Conservation (phyloP, 768 basidiomycete genomes). For the Floccularia luteovirens region DNA sequence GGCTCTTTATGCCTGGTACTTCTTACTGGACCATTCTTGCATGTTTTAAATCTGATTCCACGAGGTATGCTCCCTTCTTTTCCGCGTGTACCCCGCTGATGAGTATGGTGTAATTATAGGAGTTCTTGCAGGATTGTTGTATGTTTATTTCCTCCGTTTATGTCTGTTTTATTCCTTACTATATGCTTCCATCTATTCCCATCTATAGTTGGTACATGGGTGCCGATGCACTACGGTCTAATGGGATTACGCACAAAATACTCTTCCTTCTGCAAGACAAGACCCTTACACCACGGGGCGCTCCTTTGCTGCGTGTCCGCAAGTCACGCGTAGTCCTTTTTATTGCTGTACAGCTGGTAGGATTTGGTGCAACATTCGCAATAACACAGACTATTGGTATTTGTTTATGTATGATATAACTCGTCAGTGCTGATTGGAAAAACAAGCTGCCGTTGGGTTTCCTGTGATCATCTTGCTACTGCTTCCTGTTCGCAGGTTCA, state of each 20-base stretch:
- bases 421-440: neutral
- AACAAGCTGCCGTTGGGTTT: conserved; percentile 79
- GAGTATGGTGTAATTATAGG: conserved; percentile 21
- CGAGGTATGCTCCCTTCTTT: conserved; percentile 31
- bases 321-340: conserved; percentile 70
- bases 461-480: conserved; percentile 83
- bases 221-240: conserved; percentile 67
- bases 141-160: conserved; percentile 17
- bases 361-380: conserved; percentile 84
- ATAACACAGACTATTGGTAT: conserved; percentile 85
- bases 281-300: conserved; percentile 45
- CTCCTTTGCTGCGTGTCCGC: conserved; percentile 74
- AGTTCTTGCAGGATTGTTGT: conserved; percentile 85
- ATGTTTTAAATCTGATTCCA: conserved; percentile 73
- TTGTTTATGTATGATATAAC: conserved; percentile 8
- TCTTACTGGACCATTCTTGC: conserved; percentile 76
- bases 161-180: neutral
- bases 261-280: conserved; percentile 75
- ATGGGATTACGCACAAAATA: conserved; percentile 78
- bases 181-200: neutral
- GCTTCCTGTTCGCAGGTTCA: conserved; percentile 62
- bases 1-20: conserved; percentile 74
- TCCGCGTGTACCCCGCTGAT: neutral
- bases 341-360: conserved; percentile 65
- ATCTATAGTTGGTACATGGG: conserved; percentile 84